Evolutionary conservation across 2,329 filamentous ascomycete genomes (phyloP).

Genomic region (Ambrosiella xylebori): DNA sequence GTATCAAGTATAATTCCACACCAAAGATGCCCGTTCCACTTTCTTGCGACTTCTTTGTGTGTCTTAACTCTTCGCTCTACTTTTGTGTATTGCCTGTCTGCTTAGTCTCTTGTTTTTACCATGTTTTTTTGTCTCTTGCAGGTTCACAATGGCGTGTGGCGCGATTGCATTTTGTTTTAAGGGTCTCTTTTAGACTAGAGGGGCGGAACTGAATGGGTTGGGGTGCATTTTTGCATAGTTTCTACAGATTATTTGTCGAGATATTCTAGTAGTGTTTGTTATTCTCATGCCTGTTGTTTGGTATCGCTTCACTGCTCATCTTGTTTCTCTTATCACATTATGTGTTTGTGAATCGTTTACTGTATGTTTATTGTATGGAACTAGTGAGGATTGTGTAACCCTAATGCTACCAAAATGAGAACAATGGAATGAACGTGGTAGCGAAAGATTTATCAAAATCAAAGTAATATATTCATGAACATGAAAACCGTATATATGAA

Average conservation of each 20-base stretch:
- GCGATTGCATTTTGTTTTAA: background rate
- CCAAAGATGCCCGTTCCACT: background rate
- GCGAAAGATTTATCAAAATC: background rate
- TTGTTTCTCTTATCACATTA: background rate
- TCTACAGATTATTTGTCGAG: background rate
- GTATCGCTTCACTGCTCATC: background rate
- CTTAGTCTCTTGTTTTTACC: slow-evolving; percentile 4
- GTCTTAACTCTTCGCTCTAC: background rate
- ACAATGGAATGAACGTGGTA: background rate
- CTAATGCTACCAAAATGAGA: too few species aligned
- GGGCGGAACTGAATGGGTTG: background rate
- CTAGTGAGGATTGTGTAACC: too few species aligned
- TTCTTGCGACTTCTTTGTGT: background rate
- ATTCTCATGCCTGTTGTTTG: background rate
- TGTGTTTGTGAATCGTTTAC: background rate
- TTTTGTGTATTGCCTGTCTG: background rate
- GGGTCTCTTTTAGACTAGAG: background rate
- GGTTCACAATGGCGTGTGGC: slow-evolving; percentile 5
- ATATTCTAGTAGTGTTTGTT: background rate
- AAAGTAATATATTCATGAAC: background rate
- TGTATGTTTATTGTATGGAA: too few species aligned
- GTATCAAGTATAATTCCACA: background rate
- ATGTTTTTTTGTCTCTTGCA: background rate
- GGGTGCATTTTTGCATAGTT: background rate
- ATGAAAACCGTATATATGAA: slow-evolving; percentile 5